Evolutionary conservation across 331 rosid genomes (phyloP), one percentile per base, ranked within the genome.

Genomic region (Quercus lobata): DNA sequence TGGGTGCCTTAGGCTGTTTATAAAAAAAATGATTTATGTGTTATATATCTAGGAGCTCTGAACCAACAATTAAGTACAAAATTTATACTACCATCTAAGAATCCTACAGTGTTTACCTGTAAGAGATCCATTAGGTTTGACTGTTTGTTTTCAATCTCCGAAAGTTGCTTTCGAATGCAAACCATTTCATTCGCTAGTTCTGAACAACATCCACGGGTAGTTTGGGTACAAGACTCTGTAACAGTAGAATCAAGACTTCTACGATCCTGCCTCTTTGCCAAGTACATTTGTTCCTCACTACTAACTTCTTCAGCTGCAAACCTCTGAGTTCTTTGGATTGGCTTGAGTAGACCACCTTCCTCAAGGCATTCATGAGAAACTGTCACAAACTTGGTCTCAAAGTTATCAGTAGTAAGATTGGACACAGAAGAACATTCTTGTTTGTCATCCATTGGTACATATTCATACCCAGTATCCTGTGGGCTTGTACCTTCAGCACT

Each of bases 371-470:
- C 92, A 71, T 76, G 83, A 69, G 87, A 82, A 84, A 84, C 82
- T 79, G 90, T 73, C 66, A 84, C 84, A 72, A 82, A 83, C 83
- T 90, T 89, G 15, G 84, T 85, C 74, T 86, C 88, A 44, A 78
- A 82, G 78, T 84, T 80, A 80, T 85, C 91, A 24, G 79, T 65
- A 69, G 84, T 68, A 57, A 83, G 81, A 88, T 84, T 90, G 83
- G 93, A 87, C 70, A 84, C 90, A 58, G 97, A 92, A 71, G 96
- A 89, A 74, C 90, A 89, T 77, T 92, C 93, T 71, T 92, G 96
- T 84, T 88, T 90, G 84, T 92, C 97, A 79, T 94, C 96, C 92
- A 90, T 83, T 25, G 87, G 87, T 56, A 87, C 92, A 83, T 90
- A 92, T 55, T 92, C 94, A 80, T 81, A 90, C 52, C 88, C 84